phyloP scores from a whole-genome alignment of 2,329 filamentous ascomycete genomes.

The Chaetomiaceae sp. region DNA sequence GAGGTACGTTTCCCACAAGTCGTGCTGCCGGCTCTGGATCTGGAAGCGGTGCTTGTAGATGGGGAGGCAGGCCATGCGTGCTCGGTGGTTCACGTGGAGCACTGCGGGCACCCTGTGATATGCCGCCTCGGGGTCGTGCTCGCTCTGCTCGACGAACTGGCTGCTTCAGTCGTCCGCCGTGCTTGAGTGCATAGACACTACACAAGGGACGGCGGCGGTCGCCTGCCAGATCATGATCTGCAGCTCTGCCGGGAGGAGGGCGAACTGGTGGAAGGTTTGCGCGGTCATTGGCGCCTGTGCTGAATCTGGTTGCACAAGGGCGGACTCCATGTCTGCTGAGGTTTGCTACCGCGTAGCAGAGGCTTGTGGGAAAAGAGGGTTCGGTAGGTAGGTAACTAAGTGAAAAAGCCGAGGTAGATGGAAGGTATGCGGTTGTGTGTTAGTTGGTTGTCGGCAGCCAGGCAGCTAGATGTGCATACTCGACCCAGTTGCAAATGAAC shows the following conservation, averaged over 20 bases:
- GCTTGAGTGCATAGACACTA: background rate
- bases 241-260: background rate
- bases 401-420: too few relatives aligned
- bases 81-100: background rate
- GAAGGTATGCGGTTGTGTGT: too few relatives aligned
- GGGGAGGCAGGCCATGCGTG: background rate
- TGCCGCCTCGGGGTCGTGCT: background rate
- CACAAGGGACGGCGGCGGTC: background rate
- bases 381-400: too few relatives aligned
- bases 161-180: background rate
- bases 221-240: background rate
- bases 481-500: too few relatives aligned
- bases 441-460: too few relatives aligned
- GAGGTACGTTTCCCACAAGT: background rate
- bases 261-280: background rate
- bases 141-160: background rate
- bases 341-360: too few relatives aligned
- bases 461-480: too few relatives aligned
- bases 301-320: too few relatives aligned
- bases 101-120: background rate
- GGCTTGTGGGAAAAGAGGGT: too few relatives aligned
- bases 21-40: background rate
- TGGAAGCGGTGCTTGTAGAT: background rate
- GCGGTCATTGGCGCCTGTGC: too few relatives aligned
- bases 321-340: too few relatives aligned